These are phyloP conservation scores for Firmiana major DNA, from an alignment of 345 rosid genomes.

Conservation along the genomic window DNA sequence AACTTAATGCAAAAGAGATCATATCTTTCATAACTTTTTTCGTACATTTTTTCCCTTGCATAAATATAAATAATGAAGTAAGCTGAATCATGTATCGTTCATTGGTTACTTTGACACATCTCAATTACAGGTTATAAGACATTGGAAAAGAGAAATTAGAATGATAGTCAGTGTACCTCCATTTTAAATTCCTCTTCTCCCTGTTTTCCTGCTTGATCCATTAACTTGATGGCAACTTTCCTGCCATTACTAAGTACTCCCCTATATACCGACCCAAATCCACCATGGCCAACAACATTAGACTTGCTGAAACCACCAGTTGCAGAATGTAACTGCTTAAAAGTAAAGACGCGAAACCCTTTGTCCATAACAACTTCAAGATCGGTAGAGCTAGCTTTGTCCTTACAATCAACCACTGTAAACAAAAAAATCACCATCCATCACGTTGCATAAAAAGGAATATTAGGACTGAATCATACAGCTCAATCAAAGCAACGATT, in stretches of 20 bases:
- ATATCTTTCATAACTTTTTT: background rate
- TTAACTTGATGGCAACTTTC: constrained; percentile 73
- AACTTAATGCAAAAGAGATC: background rate
- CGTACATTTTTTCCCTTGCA: background rate
- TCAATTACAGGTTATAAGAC: background rate
- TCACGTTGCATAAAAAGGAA: background rate
- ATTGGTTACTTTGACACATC: background rate
- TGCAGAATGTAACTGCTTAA: constrained; percentile 82
- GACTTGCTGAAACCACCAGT: constrained; percentile 89
- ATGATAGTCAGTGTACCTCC: constrained; percentile 49
- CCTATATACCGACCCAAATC: constrained; percentile 67
- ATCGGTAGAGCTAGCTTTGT: constrained; percentile 36
- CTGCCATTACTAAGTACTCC: constrained; percentile 64
- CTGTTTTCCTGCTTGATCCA: constrained; percentile 89
- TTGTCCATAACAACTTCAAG: constrained; percentile 38
- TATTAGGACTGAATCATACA: background rate
- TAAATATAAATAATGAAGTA: background rate
- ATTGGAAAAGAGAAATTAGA: background rate
- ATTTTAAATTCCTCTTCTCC: constrained; percentile 89
- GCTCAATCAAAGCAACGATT: background rate
- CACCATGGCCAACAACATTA: constrained; percentile 87
- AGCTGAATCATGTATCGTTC: background rate
- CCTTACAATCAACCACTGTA: constrained; percentile 50
- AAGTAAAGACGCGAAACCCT: constrained; percentile 67
- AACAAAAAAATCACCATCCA: constrained; percentile 5